Base-by-base conservation (phyloP, 1,284 basidiomycete species). In the Lentinus polychrous region DNA sequence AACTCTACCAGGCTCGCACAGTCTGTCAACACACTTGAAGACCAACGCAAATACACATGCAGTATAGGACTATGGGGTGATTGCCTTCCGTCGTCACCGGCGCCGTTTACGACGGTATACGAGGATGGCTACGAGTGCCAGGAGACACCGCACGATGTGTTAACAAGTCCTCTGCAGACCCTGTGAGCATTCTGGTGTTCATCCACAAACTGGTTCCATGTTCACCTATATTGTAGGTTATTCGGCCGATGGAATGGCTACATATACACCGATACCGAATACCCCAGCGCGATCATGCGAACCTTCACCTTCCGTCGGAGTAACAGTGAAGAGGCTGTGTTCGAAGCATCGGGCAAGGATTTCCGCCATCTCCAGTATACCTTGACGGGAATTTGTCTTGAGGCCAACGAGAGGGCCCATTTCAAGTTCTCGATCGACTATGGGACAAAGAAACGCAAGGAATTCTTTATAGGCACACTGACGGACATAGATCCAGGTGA, bases 221-320 rank as follows among this genome's bases (percentile, higher is more conserved):
- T 8, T 14, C 6, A 45, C 11, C 3, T 37, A 15, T 12, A 6
- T 24, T 12, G 7, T 18, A 36, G 8, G 34, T 37, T 34, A 8
- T 15, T 38, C 8, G 45, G 45, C 15, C 45, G 27, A 24, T 46
- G 45, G 45, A 38, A 8, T 5, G 45, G 45, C 2, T 38, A 46
- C 23, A 15, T 10, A 11, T 46, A 46, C 17, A 24, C 15, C n/a
- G 22, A 37, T 22, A 23, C 12, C 12, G 36, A 38, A 20, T 46
- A 37, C 17, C 45, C 45, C 5, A 10, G 10, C 14, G 3, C 31
- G 2, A 27, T 20, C 12, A 46, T 46, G 45, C 36, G 36, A 7
- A 20, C 36, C 15, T 27, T 46, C 20, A n/a, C 36, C 23, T 37
- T 46, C 3, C 45, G 38, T 39, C 34, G 34, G 8, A 24, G 20